phyloP scores from a whole-genome alignment of 768 basidiomycete genomes.

The Galerina marginata region DNA sequence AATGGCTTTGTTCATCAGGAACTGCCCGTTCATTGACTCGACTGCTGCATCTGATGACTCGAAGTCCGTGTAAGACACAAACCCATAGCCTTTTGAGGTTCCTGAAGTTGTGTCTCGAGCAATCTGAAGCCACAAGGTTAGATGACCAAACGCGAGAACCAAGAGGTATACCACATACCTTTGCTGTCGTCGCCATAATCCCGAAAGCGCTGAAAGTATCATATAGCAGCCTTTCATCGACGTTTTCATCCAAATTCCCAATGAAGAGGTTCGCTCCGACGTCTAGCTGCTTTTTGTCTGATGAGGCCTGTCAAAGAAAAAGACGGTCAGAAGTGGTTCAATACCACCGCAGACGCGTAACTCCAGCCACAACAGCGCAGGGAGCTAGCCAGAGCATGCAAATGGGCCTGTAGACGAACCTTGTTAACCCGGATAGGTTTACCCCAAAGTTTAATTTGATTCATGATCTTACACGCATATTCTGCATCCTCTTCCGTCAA shows the following conservation, averaged over 20 bases:
- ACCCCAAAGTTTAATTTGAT: constrained; percentile 99
- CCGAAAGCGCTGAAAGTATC: constrained; percentile 97
- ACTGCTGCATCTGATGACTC: constrained; percentile 96
- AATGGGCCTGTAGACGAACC: constrained; percentile 53
- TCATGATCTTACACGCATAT: constrained; percentile 99
- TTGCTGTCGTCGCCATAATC: constrained; percentile 89
- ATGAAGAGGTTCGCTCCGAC: constrained; percentile 98
- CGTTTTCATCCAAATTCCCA: constrained; percentile 93
- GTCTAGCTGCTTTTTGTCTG: constrained; percentile 97
- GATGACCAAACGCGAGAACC: constrained; percentile 3
- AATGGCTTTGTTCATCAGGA: constrained; percentile 98
- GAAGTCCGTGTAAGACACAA: constrained; percentile 97
- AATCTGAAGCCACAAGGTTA: constrained; percentile 58
- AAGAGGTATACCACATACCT: constrained; percentile 51
- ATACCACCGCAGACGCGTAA: background rate
- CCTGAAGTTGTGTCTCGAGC: constrained; percentile 87
- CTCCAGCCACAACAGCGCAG: background rate
- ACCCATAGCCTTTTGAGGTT: constrained; percentile 95
- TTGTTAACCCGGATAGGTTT: constrained; percentile 99
- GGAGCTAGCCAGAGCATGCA: background rate
- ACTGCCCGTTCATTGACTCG: constrained; percentile 97
- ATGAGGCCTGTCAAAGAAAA: constrained; percentile 73
- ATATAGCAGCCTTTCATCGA: constrained; percentile 90
- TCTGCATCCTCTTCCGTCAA: constrained; percentile 98
- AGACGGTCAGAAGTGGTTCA: constrained; percentile 18